Conservation (phyloP, 208 protist species). For the Vickermania ingenoplastis region DNA sequence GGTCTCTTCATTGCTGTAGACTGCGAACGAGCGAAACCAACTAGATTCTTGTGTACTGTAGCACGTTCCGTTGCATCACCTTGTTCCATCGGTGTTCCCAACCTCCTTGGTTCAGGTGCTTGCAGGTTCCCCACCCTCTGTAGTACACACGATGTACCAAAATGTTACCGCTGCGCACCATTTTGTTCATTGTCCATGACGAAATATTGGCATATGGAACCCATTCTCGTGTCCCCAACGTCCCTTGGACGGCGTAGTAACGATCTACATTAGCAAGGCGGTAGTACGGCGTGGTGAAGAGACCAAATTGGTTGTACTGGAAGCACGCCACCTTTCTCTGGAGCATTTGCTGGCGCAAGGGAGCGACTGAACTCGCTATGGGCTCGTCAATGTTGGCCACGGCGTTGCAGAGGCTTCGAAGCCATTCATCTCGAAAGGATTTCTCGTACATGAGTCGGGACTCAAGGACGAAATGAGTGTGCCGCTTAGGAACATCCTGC, state of each 20-base stretch:
- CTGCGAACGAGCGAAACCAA: too few species aligned
- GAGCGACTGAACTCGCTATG: conserved; percentile 61
- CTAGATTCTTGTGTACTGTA: conserved; percentile 81
- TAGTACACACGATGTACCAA: conserved; percentile 86
- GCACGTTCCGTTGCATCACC: conserved; percentile 76
- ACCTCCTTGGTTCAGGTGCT: conserved; percentile 66
- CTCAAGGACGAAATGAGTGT: conserved; percentile 82
- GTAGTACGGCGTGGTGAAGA: conserved; percentile 76
- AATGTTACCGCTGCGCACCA: conserved; percentile 74
- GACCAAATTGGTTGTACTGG: conserved; percentile 87
- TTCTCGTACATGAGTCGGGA: conserved; percentile 86
- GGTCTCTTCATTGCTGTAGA: too few species aligned
- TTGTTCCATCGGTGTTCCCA: conserved; percentile 90
- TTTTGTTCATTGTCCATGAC: conserved; percentile 87
- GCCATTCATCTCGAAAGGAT: conserved; percentile 86
- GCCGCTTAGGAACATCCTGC: conserved; percentile 77
- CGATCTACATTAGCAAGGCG: conserved; percentile 79
- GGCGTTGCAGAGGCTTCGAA: conserved; percentile 73
- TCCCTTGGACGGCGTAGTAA: conserved; percentile 72
- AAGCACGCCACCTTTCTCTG: conserved; percentile 84
- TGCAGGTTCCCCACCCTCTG: conserved; percentile 74
- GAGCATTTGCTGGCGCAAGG: conserved; percentile 62
- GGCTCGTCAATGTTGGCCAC: conserved; percentile 70
- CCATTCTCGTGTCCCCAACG: conserved; percentile 78
- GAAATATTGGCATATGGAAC: conserved; percentile 86